phyloP scores from a whole-genome alignment of 192 early-diverging fungal species.

The Coemansia sp. region DNA sequence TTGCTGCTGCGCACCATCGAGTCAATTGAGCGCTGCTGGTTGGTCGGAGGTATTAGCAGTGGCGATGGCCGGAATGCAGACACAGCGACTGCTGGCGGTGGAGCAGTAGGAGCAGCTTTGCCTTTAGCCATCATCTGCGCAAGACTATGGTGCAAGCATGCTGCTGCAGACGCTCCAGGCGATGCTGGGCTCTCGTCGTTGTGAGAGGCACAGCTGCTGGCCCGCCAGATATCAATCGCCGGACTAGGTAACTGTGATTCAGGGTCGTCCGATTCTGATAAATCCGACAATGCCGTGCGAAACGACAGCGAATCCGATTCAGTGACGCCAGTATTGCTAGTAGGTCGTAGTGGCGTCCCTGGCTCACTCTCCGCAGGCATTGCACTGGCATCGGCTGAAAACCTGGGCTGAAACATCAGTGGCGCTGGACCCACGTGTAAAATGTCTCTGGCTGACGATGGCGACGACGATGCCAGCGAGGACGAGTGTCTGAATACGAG shows the following conservation, averaged over 20 bases:
- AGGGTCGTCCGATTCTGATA: not conserved
- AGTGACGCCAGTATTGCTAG: not conserved
- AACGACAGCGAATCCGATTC: conserved; percentile 47
- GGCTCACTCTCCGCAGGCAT: not conserved
- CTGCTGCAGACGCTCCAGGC: not conserved
- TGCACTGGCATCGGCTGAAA: not conserved
- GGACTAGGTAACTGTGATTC: not conserved
- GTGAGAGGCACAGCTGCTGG: not conserved
- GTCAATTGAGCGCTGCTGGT: not conserved
- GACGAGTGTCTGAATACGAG: conserved; percentile 17
- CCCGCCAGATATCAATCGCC: not conserved
- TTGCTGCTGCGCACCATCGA: not conserved
- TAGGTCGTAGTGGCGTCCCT: not conserved
- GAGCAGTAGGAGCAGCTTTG: not conserved
- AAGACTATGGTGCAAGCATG: not conserved
- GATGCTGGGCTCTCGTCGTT: not conserved
- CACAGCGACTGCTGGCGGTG: not conserved
- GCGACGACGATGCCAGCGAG: not conserved
- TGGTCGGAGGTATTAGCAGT: not conserved
- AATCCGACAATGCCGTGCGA: conserved; percentile 37
- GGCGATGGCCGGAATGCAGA: not conserved
- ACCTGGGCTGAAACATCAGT: not conserved
- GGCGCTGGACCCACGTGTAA: not conserved
- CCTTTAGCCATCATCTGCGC: not conserved
- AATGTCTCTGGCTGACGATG: not conserved